These are phyloP conservation scores for Lophiotrema nucula DNA, from an alignment of 495 filamentous ascomycete genomes.

Conservation along the genomic window DNA sequence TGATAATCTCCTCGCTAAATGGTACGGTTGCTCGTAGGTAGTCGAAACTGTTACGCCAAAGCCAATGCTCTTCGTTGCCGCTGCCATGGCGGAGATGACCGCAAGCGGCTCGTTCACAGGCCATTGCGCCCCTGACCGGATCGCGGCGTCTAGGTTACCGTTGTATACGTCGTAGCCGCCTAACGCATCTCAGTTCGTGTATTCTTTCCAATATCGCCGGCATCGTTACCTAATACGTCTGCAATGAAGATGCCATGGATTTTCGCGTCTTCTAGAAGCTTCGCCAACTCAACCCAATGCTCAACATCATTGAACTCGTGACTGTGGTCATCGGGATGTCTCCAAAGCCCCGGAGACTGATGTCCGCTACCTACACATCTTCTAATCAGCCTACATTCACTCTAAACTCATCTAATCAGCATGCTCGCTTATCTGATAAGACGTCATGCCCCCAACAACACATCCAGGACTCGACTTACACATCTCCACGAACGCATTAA, in stretches of 20 bases:
- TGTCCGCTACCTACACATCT: slow-evolving; percentile 59
- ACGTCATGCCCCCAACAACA: too few species aligned
- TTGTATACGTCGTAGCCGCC: slow-evolving; percentile 67
- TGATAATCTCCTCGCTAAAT: slow-evolving; percentile 62
- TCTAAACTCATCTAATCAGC: too few species aligned
- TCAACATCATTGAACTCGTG: slow-evolving; percentile 52
- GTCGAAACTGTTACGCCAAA: slow-evolving; percentile 66
- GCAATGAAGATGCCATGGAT: slow-evolving; percentile 66
- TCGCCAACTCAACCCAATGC: slow-evolving; percentile 58
- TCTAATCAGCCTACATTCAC: too few species aligned
- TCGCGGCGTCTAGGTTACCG: slow-evolving; percentile 52
- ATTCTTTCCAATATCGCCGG: background rate
- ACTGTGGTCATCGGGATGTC: slow-evolving; percentile 55
- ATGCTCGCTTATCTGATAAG: too few species aligned
- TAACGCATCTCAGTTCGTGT: background rate
- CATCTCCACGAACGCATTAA: too few species aligned
- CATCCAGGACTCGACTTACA: too few species aligned
- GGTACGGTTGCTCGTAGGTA: slow-evolving; percentile 70
- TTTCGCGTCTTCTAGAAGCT: slow-evolving; percentile 56
- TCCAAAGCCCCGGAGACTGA: slow-evolving; percentile 63
- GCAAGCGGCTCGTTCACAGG: slow-evolving; percentile 54
- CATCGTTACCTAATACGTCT: slow-evolving; percentile 44
- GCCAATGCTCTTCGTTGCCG: slow-evolving; percentile 64
- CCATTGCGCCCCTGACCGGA: slow-evolving; percentile 64
- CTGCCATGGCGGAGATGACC: slow-evolving; percentile 41